Evolutionary conservation across 768 basidiomycete genomes (phyloP), one percentile per base, ranked within the genome.

Genomic region (Lactarius akahatsu): DNA sequence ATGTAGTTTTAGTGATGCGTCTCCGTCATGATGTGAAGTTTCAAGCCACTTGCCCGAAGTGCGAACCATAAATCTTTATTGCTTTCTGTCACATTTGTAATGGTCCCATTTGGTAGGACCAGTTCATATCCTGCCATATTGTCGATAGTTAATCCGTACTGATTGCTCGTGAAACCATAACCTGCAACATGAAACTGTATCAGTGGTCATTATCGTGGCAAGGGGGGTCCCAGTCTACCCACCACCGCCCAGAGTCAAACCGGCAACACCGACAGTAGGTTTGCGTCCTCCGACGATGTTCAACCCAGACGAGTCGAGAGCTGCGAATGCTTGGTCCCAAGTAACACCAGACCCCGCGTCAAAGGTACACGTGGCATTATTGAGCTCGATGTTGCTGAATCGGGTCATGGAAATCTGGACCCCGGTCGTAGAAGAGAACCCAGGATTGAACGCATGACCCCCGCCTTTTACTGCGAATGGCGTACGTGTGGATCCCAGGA

Each of bases 41-140:
- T 34, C 32, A 34, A 34, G 8, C 1, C 28, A 41, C 67, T 61
- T 26, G 62, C 67, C 32, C 68, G 47, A 20, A 69, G 32, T 15
- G 45, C 67, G 43, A 69, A 69, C 67, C 45, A 47, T 11, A 47
- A 23, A 23, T 47, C 45, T 11, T n/a, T 9, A 23, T 47, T 23
- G 0, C 10, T n/a, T 47, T n/a, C 0, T 10, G 45, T 47, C n/a
- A 47, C 45, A 9, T 47, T n/a, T 47, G 45, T 47, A 11, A 47
- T 20, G 3, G 45, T 47, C n/a, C 78, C 78, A 50, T 71, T 70
- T 9, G 77, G 76, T 2, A 74, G 59, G 18, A 77, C 75, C 11
- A 78, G 63, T 59, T 75, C 60, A 16, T 70, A 72, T 34, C 61
- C 71, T 16, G 61, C 64, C 30, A 80, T 58, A 61, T 77, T 78